These are phyloP conservation scores for Alternaria consortialis DNA, from an alignment of 2,329 filamentous ascomycete species.

Conservation along the genomic window DNA sequence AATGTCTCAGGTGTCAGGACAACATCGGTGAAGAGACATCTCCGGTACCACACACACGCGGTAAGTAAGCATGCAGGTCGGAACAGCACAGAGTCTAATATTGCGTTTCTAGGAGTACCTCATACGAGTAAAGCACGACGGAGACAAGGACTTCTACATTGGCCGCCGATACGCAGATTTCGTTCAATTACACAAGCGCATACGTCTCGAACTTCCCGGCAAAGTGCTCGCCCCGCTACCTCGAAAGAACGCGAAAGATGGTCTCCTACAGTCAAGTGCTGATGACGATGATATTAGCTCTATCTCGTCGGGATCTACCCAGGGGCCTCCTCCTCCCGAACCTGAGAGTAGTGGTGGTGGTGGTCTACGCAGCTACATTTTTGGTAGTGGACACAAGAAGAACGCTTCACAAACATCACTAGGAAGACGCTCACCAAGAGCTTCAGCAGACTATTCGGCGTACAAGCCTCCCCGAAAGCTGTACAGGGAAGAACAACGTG, in stretches of 20 bases:
- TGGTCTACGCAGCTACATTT: constrained; percentile 57
- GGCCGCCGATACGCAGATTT: constrained; percentile 92
- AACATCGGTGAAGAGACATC: constrained; percentile 81
- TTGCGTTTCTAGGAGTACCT: constrained; percentile 75
- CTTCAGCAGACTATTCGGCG: constrained; percentile 42
- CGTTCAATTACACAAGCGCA: constrained; percentile 75
- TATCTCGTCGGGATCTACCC: constrained; percentile 80
- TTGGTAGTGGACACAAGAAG: constrained; percentile 51
- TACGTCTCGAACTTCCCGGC: constrained; percentile 87
- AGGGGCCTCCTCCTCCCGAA: constrained; percentile 58
- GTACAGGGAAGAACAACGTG: constrained; percentile 87
- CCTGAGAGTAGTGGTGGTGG: constrained; percentile 49
- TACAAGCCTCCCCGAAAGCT: constrained; percentile 64
- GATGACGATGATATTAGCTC: constrained; percentile 78
- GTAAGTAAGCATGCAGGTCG: constrained; percentile 60
- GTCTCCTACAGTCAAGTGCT: constrained; percentile 65
- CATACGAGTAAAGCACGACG: constrained; percentile 81
- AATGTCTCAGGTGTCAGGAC: constrained; percentile 91
- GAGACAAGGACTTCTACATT: constrained; percentile 78
- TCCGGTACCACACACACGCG: constrained; percentile 90
- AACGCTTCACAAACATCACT: constrained; percentile 54
- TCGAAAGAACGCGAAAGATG: constrained; percentile 87
- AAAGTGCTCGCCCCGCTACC: constrained; percentile 88
- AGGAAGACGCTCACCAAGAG: constrained; percentile 43
- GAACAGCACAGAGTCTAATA: constrained; percentile 9